A percentile compares a stretch with the other conserved stretches of the same genome.
These are phyloP conservation scores for Talaromyces stipitatus DNA, from an alignment of 495 filamentous ascomycete genomes.

Conservation along the genomic window DNA sequence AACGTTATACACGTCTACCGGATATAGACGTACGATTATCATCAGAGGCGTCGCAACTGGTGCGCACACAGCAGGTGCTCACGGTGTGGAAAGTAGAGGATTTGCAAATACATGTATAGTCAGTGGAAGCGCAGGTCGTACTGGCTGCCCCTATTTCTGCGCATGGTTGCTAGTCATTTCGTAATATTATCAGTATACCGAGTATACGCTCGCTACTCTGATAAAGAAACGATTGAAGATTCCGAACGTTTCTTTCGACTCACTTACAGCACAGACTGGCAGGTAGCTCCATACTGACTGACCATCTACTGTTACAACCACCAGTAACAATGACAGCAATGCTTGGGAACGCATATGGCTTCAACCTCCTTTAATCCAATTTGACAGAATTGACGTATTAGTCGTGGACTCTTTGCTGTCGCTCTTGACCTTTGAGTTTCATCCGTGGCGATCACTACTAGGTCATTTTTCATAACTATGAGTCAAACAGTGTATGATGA, in stretches of 20 bases:
- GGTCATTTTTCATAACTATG: too few species aligned
- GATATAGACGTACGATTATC: neutral
- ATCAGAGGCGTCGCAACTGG: neutral
- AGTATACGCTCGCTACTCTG: too few species aligned
- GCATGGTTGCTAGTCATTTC: neutral
- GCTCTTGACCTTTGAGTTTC: too few species aligned
- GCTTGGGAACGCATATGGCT: neutral
- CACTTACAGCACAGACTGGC: neutral
- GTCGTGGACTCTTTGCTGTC: too few species aligned
- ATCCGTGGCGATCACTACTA: too few species aligned
- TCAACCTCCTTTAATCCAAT: neutral
- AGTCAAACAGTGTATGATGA: too few species aligned
- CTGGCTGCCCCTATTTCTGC: neutral
- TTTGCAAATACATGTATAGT: neutral
- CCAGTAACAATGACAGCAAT: neutral
- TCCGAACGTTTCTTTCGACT: neutral
- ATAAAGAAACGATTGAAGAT: neutral
- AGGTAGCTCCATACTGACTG: neutral
- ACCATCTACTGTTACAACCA: neutral
- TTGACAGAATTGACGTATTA: too few species aligned
- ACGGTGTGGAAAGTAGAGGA: neutral
- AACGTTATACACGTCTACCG: neutral
- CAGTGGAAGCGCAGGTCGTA: neutral
- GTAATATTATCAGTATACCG: neutral
- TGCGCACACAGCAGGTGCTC: neutral